Percentiles rank a stretch among this genome's conserved stretches.
phyloP scores from a whole-genome alignment of 2,329 filamentous ascomycete species.

The Graphilbum fragrans region DNA sequence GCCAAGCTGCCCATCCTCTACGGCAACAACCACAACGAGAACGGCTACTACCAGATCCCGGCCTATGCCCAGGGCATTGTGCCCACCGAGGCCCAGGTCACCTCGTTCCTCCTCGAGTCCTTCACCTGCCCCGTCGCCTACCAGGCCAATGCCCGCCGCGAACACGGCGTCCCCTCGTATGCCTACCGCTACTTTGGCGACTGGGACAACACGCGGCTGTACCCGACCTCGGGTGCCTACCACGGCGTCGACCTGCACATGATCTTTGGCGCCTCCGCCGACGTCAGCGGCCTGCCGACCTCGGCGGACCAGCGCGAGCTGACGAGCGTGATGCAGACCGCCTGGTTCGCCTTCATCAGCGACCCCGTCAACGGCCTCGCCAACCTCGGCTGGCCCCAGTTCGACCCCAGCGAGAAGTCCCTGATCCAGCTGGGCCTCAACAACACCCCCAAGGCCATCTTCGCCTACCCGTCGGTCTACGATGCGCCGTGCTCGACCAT shows the following conservation, averaged over 20 bases:
- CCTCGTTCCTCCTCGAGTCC: constrained; percentile 27
- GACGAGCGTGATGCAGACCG: constrained; percentile 23
- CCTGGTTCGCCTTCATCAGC: constrained; percentile 26
- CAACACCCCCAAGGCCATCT: constrained; percentile 8
- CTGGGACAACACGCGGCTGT: constrained; percentile 34
- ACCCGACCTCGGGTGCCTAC: constrained; percentile 32
- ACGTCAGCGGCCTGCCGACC: constrained; percentile 24
- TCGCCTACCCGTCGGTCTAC: not conserved
- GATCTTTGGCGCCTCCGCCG: constrained; percentile 28
- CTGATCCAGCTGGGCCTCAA: constrained; percentile 15
- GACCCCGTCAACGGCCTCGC: constrained; percentile 23
- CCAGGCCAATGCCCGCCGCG: constrained; percentile 22
- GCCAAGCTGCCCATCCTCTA: constrained; percentile 27
- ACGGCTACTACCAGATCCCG: constrained; percentile 32
- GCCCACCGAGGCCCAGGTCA: constrained; percentile 24
- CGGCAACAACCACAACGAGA: constrained; percentile 32
- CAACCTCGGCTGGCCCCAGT: constrained; percentile 24
- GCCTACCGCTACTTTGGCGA: constrained; percentile 35
- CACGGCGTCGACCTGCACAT: constrained; percentile 35
- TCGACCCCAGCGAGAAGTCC: constrained; percentile 12
- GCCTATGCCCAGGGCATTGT: constrained; percentile 25
- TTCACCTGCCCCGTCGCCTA: constrained; percentile 32
- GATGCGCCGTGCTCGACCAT: constrained; percentile 1
- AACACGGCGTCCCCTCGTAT: constrained; percentile 25
- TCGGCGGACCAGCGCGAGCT: constrained; percentile 18